Evolutionary conservation across 495 filamentous ascomycete species (phyloP).

Genomic region (Clavariopsis aquatica): DNA sequence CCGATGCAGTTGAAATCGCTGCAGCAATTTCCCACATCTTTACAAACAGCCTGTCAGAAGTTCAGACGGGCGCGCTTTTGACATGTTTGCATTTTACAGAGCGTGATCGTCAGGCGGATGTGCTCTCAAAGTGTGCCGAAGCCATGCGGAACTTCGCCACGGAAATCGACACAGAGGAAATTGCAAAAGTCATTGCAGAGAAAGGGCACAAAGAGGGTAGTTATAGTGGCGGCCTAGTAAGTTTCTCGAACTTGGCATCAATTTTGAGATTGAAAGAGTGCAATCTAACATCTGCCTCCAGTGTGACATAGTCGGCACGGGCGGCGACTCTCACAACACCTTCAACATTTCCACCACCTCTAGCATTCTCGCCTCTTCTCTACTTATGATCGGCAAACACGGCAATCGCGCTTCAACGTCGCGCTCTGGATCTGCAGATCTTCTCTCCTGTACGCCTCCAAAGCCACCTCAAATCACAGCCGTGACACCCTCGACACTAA

Average conservation of each 20-base stretch:
- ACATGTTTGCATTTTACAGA: conserved; percentile 87
- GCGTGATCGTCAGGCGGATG: conserved; percentile 71
- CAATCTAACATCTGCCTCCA: conserved; percentile 41
- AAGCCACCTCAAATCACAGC: conserved; percentile 69
- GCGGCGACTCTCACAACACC: conserved; percentile 92
- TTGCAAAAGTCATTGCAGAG: conserved; percentile 59
- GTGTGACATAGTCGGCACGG: conserved; percentile 98
- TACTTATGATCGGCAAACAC: conserved; percentile 86
- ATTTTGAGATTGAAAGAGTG: no score
- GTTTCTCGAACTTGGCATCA: background rate
- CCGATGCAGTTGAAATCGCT: conserved; percentile 80
- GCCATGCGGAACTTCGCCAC: conserved; percentile 70
- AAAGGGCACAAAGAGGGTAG: conserved; percentile 62
- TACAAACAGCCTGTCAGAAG: conserved; percentile 74
- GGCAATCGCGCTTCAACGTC: conserved; percentile 96
- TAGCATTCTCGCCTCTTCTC: conserved; percentile 83
- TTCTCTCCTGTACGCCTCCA: conserved; percentile 71
- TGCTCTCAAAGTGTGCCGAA: conserved; percentile 73
- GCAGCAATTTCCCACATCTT: conserved; percentile 86
- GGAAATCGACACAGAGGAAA: conserved; percentile 60
- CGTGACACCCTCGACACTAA: conserved; percentile 68
- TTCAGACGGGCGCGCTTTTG: conserved; percentile 80
- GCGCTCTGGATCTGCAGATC: conserved; percentile 90
- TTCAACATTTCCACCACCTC: conserved; percentile 97
- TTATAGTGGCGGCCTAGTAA: conserved; percentile 55